Percentiles rank a stretch among this genome's conserved stretches.
Conservation (phyloP, 495 filamentous ascomycete species). For the Umbilicaria muhlenbergii region DNA sequence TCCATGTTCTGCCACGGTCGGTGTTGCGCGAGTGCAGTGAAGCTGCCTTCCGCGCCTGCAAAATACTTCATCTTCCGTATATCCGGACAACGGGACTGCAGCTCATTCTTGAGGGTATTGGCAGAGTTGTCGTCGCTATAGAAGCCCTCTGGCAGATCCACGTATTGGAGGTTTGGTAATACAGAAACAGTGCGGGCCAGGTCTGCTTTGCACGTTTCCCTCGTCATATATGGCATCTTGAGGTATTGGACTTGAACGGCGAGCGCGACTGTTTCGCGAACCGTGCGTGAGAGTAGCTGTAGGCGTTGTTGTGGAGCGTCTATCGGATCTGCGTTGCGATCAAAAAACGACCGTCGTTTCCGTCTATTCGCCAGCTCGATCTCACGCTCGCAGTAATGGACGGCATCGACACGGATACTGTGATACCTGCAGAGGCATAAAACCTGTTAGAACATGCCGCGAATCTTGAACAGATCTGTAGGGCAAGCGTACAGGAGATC, state of each 20-base stretch:
- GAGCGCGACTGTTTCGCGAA: conserved; percentile 55
- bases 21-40: conserved; percentile 49
- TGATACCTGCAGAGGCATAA: conserved; percentile 43
- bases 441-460: not conserved
- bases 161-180: conserved; percentile 70
- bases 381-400: conserved; percentile 89
- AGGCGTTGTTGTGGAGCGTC: conserved; percentile 67
- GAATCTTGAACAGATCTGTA: not conserved
- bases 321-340: conserved; percentile 59
- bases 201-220: conserved; percentile 71
- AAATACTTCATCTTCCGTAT: conserved; percentile 79
- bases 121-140: conserved; percentile 65
- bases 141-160: conserved; percentile 81
- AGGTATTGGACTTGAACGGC: conserved; percentile 55
- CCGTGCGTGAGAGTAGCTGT: conserved; percentile 58
- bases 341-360: conserved; percentile 56
- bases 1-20: conserved; percentile 66
- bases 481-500: conserved; percentile 40
- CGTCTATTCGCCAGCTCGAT: conserved; percentile 60
- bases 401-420: conserved; percentile 80
- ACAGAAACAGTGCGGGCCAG: conserved; percentile 77
- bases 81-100: conserved; percentile 68
- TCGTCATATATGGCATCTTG: conserved; percentile 92
- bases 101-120: conserved; percentile 59
- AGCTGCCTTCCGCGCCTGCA: conserved; percentile 59